Percentiles rank a stretch among this genome's conserved stretches.
phyloP scores from a whole-genome alignment of 352 stramenopile species.

The Nannochloropsis limnetica region DNA sequence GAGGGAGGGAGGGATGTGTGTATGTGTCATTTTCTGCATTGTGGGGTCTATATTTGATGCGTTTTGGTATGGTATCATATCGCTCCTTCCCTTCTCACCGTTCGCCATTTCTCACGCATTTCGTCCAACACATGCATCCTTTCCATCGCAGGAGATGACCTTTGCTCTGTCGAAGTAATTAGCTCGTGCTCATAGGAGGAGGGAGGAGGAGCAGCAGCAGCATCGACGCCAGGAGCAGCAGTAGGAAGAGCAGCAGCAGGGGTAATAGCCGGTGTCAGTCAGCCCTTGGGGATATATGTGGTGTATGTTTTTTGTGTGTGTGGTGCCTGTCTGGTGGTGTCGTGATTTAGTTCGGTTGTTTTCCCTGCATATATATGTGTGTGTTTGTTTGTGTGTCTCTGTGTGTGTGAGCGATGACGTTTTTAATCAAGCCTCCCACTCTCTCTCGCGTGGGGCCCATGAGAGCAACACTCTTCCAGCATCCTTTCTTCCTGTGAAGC shows the following conservation, averaged over 20 bases:
- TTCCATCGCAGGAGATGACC: constrained; percentile 55
- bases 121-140: not conserved
- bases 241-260: not conserved
- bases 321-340: not conserved
- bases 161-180: constrained; percentile 52
- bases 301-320: not conserved
- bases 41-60: not conserved
- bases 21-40: not conserved
- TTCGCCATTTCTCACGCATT: not conserved
- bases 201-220: not conserved
- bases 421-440: not conserved
- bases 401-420: not conserved
- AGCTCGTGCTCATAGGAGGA: not conserved
- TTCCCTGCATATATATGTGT: not conserved
- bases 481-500: not conserved
- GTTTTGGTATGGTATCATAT: not conserved
- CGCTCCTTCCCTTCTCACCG: not conserved
- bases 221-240: not conserved
- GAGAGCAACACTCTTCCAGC: not conserved
- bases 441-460: not conserved
- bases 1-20: not conserved
- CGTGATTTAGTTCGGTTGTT: not conserved
- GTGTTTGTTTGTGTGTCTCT: not conserved
- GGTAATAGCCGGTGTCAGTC: not conserved
- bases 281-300: not conserved